These are phyloP conservation scores for Trichophyton simii DNA, from an alignment of 2,329 filamentous ascomycete genomes.

Conservation along the genomic window DNA sequence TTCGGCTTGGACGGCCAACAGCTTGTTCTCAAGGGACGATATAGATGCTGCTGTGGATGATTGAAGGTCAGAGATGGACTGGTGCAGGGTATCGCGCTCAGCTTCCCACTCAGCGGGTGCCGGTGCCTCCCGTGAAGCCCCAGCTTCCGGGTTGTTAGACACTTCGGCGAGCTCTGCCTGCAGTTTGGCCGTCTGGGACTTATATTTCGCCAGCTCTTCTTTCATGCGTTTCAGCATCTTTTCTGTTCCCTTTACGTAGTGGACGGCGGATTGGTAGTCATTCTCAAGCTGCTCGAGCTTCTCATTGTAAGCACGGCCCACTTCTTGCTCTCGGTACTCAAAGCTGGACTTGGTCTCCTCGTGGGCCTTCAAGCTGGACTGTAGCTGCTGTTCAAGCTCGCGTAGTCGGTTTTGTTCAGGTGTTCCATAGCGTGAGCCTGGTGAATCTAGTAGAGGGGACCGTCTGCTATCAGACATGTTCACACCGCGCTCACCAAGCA, in stretches of 20 bases:
- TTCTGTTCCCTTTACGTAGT: constrained; percentile 96
- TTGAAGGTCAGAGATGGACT: constrained; percentile 58
- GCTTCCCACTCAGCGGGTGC: constrained; percentile 56
- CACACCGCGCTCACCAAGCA: constrained; percentile 78
- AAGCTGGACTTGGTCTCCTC: constrained; percentile 72
- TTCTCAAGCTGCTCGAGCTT: constrained; percentile 89
- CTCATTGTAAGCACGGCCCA: constrained; percentile 80
- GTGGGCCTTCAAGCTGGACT: constrained; percentile 62
- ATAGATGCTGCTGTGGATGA: constrained; percentile 55
- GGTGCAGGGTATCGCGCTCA: constrained; percentile 56
- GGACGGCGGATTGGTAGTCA: constrained; percentile 93
- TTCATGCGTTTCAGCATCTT: constrained; percentile 99
- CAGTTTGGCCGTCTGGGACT: constrained; percentile 69
- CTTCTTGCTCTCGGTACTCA: constrained; percentile 68
- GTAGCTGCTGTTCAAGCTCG: constrained; percentile 80
- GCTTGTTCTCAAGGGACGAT: constrained; percentile 55
- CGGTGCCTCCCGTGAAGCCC: constrained; percentile 33
- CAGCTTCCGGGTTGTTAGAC: constrained; percentile 39
- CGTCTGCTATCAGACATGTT: constrained; percentile 59
- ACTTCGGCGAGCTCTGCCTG: constrained; percentile 66
- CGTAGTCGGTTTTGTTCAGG: constrained; percentile 68
- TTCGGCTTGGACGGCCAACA: constrained; percentile 56
- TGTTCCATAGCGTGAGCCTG: constrained; percentile 59
- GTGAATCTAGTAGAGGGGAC: constrained; percentile 59
- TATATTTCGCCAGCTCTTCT: constrained; percentile 87